Percentiles rank a stretch among this genome's conserved stretches.
Conservation (phyloP, 2,329 filamentous ascomycete genomes). For the Colletotrichum trifolii region DNA sequence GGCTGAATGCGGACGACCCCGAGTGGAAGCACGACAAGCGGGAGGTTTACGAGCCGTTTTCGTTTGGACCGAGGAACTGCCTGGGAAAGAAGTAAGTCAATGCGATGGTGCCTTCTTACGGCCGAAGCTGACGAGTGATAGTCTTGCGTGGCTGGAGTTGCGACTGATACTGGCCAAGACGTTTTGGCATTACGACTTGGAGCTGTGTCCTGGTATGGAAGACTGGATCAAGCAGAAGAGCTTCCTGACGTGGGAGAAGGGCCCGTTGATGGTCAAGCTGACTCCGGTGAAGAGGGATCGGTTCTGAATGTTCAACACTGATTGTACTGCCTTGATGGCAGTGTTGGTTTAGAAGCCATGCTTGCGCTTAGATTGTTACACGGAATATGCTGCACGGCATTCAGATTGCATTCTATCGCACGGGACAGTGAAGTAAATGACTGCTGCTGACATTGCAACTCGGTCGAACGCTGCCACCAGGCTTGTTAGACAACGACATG, state of each 20-base stretch:
- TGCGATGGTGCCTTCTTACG: background rate
- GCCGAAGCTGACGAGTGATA: constrained; percentile 37
- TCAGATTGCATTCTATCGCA: too few relatives aligned
- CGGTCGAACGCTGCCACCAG: too few relatives aligned
- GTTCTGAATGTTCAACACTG: background rate
- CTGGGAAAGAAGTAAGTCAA: constrained; percentile 56
- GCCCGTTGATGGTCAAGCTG: constrained; percentile 30
- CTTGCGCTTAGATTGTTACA: background rate
- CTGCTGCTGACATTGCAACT: too few relatives aligned
- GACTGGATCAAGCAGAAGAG: constrained; percentile 53
- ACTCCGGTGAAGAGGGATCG: background rate
- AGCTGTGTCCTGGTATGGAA: constrained; percentile 46
- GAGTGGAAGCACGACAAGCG: constrained; percentile 48
- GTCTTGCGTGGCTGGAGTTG: constrained; percentile 62
- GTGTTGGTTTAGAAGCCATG: too few relatives aligned
- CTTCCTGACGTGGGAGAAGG: constrained; percentile 51
- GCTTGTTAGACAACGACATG: too few relatives aligned
- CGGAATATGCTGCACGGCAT: background rate
- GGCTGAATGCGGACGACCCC: constrained; percentile 39
- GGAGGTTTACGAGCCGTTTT: constrained; percentile 59
- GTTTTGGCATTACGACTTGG: constrained; percentile 61
- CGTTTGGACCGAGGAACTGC: constrained; percentile 60
- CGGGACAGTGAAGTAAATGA: too few relatives aligned
- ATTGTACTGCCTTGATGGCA: too few relatives aligned
- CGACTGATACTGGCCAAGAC: constrained; percentile 59